Evolutionary conservation across 225 moss, liverwort and hornwort species (phyloP).

Genomic region (Asterella californica): DNA sequence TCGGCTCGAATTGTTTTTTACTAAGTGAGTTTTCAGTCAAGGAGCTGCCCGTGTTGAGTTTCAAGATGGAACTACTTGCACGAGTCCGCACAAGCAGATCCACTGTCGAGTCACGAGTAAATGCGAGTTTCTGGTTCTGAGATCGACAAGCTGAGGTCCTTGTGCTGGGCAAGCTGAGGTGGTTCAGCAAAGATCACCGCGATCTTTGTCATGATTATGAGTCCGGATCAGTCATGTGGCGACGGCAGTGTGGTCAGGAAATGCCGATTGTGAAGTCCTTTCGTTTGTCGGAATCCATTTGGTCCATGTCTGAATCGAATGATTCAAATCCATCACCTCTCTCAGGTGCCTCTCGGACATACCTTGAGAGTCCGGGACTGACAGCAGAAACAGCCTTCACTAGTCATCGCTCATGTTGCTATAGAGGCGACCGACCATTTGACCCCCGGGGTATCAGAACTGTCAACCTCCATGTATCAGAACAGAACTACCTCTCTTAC

Average conservation of each 20-base stretch:
- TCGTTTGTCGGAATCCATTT: neutral
- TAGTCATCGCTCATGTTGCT: conserved; percentile 4
- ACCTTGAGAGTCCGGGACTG: neutral
- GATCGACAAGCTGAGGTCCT: neutral
- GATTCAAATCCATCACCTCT: neutral
- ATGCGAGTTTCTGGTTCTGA: neutral
- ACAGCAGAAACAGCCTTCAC: neutral
- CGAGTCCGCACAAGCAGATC: neutral
- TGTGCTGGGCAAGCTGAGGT: neutral
- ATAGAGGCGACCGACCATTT: conserved; percentile 13
- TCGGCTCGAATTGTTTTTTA: neutral
- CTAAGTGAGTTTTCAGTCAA: neutral
- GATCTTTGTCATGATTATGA: neutral
- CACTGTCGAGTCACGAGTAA: neutral
- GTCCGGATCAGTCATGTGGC: neutral
- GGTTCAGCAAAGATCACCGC: neutral
- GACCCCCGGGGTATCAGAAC: conserved; percentile 3
- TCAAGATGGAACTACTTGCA: neutral
- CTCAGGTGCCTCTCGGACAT: neutral
- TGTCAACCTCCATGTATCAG: neutral
- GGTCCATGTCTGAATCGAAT: neutral
- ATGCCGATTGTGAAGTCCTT: neutral
- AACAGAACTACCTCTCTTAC: neutral
- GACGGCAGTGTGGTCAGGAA: neutral
- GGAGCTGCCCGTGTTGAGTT: neutral